Evolutionary conservation across 2,329 filamentous ascomycete genomes (phyloP).

Genomic region (Fusarium sarcochroum): DNA sequence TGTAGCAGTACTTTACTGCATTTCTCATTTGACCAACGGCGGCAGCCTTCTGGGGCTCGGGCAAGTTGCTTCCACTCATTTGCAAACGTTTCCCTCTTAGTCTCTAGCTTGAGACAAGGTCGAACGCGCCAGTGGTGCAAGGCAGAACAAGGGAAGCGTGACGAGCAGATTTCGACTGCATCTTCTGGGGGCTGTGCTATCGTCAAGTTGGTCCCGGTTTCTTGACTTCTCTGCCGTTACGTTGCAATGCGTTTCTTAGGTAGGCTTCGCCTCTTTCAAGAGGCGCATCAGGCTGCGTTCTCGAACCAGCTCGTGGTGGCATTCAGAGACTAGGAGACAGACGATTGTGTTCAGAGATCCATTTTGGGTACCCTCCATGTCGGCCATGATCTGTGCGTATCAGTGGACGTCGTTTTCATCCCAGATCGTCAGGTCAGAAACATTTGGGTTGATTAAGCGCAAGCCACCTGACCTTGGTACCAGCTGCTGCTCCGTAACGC

Average conservation of each 20-base stretch:
- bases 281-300: constrained; percentile 30
- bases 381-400: not conserved
- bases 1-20: constrained; percentile 11
- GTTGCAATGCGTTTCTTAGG: constrained; percentile 12
- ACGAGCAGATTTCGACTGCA: not conserved
- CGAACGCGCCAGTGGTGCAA: constrained; percentile 14
- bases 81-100: not conserved
- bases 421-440: constrained; percentile 18
- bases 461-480: constrained; percentile 10
- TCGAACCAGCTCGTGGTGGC: constrained; percentile 18
- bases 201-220: not conserved
- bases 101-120: constrained; percentile 1
- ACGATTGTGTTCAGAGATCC: constrained; percentile 6
- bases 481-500: not conserved
- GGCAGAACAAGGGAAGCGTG: not conserved
- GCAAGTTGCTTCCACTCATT: not conserved
- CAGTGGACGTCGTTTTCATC: constrained; percentile 1
- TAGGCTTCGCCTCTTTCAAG: not conserved
- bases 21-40: constrained; percentile 20
- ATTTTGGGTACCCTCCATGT: constrained; percentile 9
- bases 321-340: not conserved
- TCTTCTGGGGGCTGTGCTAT: constrained; percentile 13
- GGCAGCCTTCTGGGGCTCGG: constrained; percentile 10
- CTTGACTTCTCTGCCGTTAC: constrained; percentile 1
- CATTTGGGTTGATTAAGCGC: constrained; percentile 1